A percentile compares a stretch with the other conserved stretches of the same genome.
These are phyloP conservation scores for Uromyces viciae-fabae DNA, from an alignment of 1,284 basidiomycete genomes.

Conservation along the genomic window DNA sequence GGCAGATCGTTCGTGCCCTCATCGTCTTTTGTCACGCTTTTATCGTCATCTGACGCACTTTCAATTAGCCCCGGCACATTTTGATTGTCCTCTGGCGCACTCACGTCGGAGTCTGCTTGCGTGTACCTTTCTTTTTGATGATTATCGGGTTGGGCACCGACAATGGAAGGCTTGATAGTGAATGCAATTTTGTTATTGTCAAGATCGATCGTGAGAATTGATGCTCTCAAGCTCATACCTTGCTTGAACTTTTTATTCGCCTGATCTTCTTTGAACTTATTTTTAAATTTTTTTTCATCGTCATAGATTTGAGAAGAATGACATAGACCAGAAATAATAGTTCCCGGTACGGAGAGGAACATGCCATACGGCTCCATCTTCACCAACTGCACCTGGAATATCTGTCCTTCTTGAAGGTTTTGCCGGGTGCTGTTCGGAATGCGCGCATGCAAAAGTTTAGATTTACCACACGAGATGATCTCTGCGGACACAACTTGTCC, in stretches of 20 bases:
- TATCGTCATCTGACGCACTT: neutral
- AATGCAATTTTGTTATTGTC: slow-evolving; percentile 78
- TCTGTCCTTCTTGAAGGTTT: slow-evolving; percentile 53
- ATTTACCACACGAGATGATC: neutral
- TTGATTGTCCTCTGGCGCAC: neutral
- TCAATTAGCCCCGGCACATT: slow-evolving; percentile 1
- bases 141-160: slow-evolving; percentile 2
- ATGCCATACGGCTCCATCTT: slow-evolving; percentile 79
- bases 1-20: neutral
- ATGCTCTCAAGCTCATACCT: slow-evolving; percentile 78
- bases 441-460: too few species aligned
- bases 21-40: too few species aligned
- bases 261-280: slow-evolving; percentile 64
- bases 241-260: slow-evolving; percentile 69
- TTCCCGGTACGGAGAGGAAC: slow-evolving; percentile 80
- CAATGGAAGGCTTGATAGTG: slow-evolving; percentile 68
- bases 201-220: slow-evolving; percentile 68
- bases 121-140: too few species aligned
- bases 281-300: slow-evolving; percentile 59
- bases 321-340: slow-evolving; percentile 81
- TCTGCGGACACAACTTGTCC: slow-evolving; percentile 40
- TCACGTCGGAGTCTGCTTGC: neutral
- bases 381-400: slow-evolving; percentile 54
- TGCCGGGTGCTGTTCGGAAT: slow-evolving; percentile 27
- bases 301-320: slow-evolving; percentile 77